Base-by-base conservation (phyloP, 345 rosid species). In the thale cress (Arabidopsis thaliana) region DNA sequence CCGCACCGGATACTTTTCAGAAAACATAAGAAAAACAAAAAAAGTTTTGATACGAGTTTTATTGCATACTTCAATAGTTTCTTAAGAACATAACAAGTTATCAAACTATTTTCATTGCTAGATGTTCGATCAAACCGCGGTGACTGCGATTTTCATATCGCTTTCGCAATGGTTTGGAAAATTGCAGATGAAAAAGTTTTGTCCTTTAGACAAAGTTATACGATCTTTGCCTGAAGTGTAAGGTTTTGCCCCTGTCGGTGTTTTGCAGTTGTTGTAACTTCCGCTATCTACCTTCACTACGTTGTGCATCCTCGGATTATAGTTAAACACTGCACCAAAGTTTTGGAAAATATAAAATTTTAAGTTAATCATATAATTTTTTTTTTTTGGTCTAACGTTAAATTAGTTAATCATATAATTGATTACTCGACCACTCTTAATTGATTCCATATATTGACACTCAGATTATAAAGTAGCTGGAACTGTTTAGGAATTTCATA, bases 91-190 rank as follows among this genome's bases (percentile, higher is more conserved):
- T 60, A 59, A 68, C 63, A 59, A 8, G 55, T 52, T 33, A 73
- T 10, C 56, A 73, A 42, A 64, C 20, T 65, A 44, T 5, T 23
- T 63, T 51, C 24, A 46, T 44, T 56, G 22, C 44, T 63, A 13
- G 48, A 64, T 38, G 37, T 28, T 62, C 6, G 45, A 53, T 79
- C 74, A 82, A 38, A 16, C 78, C 3, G 85, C 89, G 50, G 45
- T 80, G 37, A 83, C 48, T 16, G 89, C 84, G 50, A 87, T 79
- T 66, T 88, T 88, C 89, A 86, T 86, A 28, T 60, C 83, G 59
- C 77, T 24, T 57, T 83, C 75, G 30, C 93, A 86, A 55, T 86
- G 90, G 6, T 81, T 78, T 28, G 69, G 4, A 12, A 77, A 53
- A 53, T 8, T 83, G 72, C 91, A 87, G 56, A 82, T 79, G 85